Evolutionary conservation across 768 basidiomycete genomes (phyloP).

Genomic region (Suillus paluster): DNA sequence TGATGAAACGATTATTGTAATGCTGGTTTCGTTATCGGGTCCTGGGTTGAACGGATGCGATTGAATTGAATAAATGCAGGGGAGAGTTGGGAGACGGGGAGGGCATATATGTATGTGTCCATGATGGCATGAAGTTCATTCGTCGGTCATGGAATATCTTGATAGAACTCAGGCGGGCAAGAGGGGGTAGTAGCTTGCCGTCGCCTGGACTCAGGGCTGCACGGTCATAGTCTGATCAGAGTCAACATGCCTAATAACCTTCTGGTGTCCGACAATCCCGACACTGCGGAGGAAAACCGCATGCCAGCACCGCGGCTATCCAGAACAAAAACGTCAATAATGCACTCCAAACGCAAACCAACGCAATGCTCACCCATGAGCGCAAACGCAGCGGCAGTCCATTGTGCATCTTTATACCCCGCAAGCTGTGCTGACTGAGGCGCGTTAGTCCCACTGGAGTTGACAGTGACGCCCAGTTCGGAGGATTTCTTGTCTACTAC

Average conservation of each 20-base stretch:
- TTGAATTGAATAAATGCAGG: background rate
- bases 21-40: background rate
- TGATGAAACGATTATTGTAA: background rate
- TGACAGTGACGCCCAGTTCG: conserved; percentile 35
- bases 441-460: conserved; percentile 32
- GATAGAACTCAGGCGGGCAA: too few species aligned
- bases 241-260: conserved; percentile 11
- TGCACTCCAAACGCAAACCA: background rate
- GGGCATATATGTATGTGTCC: background rate
- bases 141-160: background rate
- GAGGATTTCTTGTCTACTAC: conserved; percentile 42
- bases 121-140: background rate
- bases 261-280: conserved; percentile 44
- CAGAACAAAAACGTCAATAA: conserved; percentile 1
- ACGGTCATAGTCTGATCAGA: conserved; percentile 29
- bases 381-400: conserved; percentile 66
- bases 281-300: conserved; percentile 43
- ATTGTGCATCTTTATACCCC: conserved; percentile 67
- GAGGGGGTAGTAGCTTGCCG: too few species aligned
- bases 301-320: conserved; percentile 37
- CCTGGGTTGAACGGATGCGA: background rate
- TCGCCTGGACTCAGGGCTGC: background rate
- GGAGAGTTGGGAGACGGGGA: too few species aligned
- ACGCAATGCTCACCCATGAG: conserved; percentile 49
- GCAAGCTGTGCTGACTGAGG: conserved; percentile 44